Conservation (phyloP, 1,139 yeast genomes). For the Blastobotrys ciferrii region DNA sequence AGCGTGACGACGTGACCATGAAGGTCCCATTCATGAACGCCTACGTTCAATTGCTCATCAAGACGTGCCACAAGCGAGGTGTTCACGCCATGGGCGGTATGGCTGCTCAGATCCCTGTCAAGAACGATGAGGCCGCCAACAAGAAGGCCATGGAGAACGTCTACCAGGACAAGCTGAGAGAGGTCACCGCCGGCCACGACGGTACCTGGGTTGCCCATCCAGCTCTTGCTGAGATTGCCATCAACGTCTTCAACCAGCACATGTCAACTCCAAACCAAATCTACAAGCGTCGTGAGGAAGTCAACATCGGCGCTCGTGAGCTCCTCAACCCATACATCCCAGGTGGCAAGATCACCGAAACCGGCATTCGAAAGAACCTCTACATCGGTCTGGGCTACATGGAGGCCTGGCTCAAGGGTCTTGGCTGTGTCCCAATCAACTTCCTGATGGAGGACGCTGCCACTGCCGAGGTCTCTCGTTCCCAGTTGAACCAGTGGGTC, state of each 20-base stretch:
- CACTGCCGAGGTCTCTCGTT: slow-evolving; percentile 81
- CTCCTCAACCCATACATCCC: slow-evolving; percentile 68
- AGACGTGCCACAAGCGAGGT: slow-evolving; percentile 71
- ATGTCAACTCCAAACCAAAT: slow-evolving; percentile 86
- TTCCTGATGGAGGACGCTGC: slow-evolving; percentile 87
- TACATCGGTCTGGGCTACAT: slow-evolving; percentile 72
- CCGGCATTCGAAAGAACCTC: slow-evolving; percentile 69
- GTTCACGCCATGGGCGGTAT: slow-evolving; percentile 83
- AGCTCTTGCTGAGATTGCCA: slow-evolving; percentile 70
- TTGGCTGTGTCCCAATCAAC: slow-evolving; percentile 81
- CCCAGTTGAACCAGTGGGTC: slow-evolving; percentile 83
- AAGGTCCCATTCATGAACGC: slow-evolving; percentile 71
- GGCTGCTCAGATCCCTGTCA: slow-evolving; percentile 83
- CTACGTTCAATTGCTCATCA: slow-evolving; percentile 63
- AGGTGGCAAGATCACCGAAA: slow-evolving; percentile 65
- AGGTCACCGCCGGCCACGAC: slow-evolving; percentile 73
- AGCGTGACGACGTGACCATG: slow-evolving; percentile 74
- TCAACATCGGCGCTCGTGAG: slow-evolving; percentile 59
- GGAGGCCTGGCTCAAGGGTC: slow-evolving; percentile 80
- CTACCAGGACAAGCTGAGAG: slow-evolving; percentile 69
- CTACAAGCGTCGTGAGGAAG: slow-evolving; percentile 52
- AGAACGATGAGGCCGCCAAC: slow-evolving; percentile 63
- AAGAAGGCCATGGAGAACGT: slow-evolving; percentile 68
- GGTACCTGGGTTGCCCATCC: slow-evolving; percentile 87
- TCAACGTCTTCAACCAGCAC: slow-evolving; percentile 73